These are phyloP conservation scores for Saccharomyces hybrid DNA, from an alignment of 1,139 yeast species.

Conservation along the genomic window DNA sequence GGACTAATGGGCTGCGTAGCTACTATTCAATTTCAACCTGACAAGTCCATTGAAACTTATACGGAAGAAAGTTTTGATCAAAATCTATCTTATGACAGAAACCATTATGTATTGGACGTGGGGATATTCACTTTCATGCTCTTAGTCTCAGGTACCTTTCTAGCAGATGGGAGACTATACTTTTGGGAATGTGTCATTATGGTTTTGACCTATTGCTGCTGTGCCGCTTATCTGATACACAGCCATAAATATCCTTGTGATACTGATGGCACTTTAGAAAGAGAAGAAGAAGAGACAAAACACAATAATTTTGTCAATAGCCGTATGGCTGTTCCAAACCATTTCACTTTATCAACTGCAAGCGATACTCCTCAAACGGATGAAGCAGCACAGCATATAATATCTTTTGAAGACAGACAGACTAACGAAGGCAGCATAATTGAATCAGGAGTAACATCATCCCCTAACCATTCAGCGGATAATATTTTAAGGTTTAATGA, in stretches of 20 bases:
- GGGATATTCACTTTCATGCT: constrained; percentile 17
- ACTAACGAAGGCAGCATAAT: background rate
- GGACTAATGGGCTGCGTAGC: constrained; percentile 24
- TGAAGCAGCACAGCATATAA: background rate
- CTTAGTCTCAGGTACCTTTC: constrained; percentile 11
- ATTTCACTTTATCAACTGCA: background rate
- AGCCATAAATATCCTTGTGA: constrained; percentile 4
- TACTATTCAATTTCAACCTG: constrained; percentile 13
- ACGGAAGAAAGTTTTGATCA: background rate
- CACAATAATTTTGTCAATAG: background rate
- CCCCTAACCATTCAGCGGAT: background rate
- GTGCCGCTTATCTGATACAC: constrained; percentile 11
- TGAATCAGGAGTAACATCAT: background rate
- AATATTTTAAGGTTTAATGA: constrained; percentile 16
- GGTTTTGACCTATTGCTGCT: constrained; percentile 16
- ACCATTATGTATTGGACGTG: constrained; percentile 21
- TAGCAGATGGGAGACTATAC: constrained; percentile 20
- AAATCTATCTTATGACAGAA: constrained; percentile 14
- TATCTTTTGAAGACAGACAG: background rate
- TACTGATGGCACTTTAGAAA: background rate
- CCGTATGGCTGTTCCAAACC: background rate
- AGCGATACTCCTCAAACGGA: background rate
- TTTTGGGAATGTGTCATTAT: constrained; percentile 23
- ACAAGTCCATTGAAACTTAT: constrained; percentile 3
- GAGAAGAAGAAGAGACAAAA: background rate